These are phyloP conservation scores for Carex myosuroides DNA, from an alignment of 176 grass and related monocot genomes.

Conservation along the genomic window DNA sequence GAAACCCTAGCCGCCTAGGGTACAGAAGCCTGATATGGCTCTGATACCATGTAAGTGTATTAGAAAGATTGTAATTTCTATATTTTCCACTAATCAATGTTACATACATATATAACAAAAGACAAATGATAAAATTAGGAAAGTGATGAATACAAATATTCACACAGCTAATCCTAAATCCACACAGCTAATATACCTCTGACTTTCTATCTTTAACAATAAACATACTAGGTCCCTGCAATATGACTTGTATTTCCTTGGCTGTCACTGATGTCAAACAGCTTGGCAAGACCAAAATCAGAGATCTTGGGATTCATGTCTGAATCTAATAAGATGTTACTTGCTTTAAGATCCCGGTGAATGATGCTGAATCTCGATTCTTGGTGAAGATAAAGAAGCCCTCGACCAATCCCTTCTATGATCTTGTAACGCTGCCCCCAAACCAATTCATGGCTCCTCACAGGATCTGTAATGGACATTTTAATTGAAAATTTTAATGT, in stretches of 20 bases:
- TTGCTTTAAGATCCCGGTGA: slow-evolving; percentile 44
- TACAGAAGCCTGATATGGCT: too few relatives aligned
- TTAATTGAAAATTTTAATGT: not conserved
- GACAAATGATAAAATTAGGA: too few relatives aligned
- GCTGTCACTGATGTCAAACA: slow-evolving; percentile 18
- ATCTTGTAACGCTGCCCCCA: slow-evolving; percentile 29
- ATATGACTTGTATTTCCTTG: slow-evolving; percentile 31
- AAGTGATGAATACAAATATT: too few relatives aligned
- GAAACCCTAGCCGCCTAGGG: too few relatives aligned
- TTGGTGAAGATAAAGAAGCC: slow-evolving; percentile 47
- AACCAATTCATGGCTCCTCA: slow-evolving; percentile 5
- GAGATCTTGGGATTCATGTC: slow-evolving; percentile 46
- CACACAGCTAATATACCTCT: too few relatives aligned
- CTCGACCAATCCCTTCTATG: slow-evolving; percentile 37
- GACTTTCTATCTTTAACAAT: too few relatives aligned
- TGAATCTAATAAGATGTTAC: slow-evolving; percentile 39
- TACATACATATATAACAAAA: too few relatives aligned
- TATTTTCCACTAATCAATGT: too few relatives aligned
- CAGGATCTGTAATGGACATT: slow-evolving; percentile 7
- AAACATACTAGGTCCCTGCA: slow-evolving; percentile 40
- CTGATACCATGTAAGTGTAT: too few relatives aligned
- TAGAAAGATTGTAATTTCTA: too few relatives aligned
- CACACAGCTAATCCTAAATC: too few relatives aligned
- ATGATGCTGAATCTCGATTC: slow-evolving; percentile 41
- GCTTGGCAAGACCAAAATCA: slow-evolving; percentile 49